Base-by-base conservation (phyloP, 345 rosid species). In the Raphanus sativus region DNA sequence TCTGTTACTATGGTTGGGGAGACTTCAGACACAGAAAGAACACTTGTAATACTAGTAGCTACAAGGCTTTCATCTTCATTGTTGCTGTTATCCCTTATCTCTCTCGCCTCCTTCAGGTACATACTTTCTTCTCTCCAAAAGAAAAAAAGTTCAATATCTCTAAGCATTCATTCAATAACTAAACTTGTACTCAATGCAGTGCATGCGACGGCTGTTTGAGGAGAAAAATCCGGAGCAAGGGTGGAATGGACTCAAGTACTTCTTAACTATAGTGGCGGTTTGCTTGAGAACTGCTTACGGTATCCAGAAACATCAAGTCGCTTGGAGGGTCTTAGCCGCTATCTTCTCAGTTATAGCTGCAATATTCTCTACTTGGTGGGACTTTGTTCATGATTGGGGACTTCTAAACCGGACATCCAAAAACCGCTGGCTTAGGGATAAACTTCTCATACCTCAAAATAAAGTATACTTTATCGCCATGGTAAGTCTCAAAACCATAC, bases 1-100 rank as follows among this genome's bases (percentile, higher is more conserved):
- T 89, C 29, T 90, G 96, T 77, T 87, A 90, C 81, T 89, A 89
- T 24, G 89, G 86, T 7, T 87, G 86, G 91, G 93, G 91, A 72
- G 89, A 89, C 73, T 79, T 48, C 55, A 77, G 11, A 72, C 78
- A 6, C 15, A 78, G 91, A 76, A 2, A 7, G 5, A 86, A 73
- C 85, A 76, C 65, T 28, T 90, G 96, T 78, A 79, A 40, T 0
- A 6, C 64, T 4, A 4, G 7, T 12, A 71, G 82, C 2, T 88
- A 70, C 88, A 77, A 65, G 5, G 72, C 79, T 60, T 87, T 88
- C 68, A 36, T 69, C 17, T 87, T 87, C 86, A 76, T 90, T 36
- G 78, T 90, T 62, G 89, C 93, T 6, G 82, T 80, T 21, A 83
- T 88, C 58, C 92, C 96, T 25, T 87, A 80, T 45, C 69, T 36